phyloP scores from a whole-genome alignment of 139 green algal genomes.

The Chlorokybus atmophyticus region DNA sequence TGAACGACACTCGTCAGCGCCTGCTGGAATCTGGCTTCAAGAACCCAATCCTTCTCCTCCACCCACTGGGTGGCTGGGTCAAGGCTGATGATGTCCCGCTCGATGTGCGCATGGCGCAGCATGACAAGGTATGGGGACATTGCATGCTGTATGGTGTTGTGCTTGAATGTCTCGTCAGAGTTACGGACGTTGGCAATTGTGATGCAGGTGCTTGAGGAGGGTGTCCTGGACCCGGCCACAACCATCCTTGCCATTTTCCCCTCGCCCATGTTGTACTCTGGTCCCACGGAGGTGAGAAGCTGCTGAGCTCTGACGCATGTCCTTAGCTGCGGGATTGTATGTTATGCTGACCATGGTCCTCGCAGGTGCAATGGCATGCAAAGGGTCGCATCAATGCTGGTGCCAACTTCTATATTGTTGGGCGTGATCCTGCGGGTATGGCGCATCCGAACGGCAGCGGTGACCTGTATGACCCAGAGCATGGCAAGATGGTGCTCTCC shows the following conservation, averaged over 20 bases:
- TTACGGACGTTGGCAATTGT: neutral
- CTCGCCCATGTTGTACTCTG: slow-evolving; percentile 23
- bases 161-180: neutral
- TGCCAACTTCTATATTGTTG: slow-evolving; percentile 24
- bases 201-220: slow-evolving; percentile 23
- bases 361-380: slow-evolving; percentile 25
- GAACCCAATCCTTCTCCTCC: slow-evolving; percentile 23
- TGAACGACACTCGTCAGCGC: slow-evolving; percentile 19
- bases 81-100: slow-evolving; percentile 21
- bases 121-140: slow-evolving; percentile 8
- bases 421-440: slow-evolving; percentile 19
- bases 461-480: slow-evolving; percentile 21
- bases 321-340: too few relatives aligned
- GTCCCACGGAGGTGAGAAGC: slow-evolving; percentile 21
- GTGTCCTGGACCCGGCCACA: slow-evolving; percentile 19
- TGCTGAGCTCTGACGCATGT: too few relatives aligned
- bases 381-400: slow-evolving; percentile 24
- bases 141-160: neutral
- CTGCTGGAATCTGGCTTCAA: slow-evolving; percentile 22
- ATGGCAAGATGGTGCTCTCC: slow-evolving; percentile 27
- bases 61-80: slow-evolving; percentile 17
- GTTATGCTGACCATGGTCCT: too few relatives aligned
- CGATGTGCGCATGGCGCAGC: slow-evolving; percentile 21
- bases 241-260: slow-evolving; percentile 25
- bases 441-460: slow-evolving; percentile 17